Base-by-base conservation (phyloP, 345 rosid genomes). In the Laguncularia racemosa region DNA sequence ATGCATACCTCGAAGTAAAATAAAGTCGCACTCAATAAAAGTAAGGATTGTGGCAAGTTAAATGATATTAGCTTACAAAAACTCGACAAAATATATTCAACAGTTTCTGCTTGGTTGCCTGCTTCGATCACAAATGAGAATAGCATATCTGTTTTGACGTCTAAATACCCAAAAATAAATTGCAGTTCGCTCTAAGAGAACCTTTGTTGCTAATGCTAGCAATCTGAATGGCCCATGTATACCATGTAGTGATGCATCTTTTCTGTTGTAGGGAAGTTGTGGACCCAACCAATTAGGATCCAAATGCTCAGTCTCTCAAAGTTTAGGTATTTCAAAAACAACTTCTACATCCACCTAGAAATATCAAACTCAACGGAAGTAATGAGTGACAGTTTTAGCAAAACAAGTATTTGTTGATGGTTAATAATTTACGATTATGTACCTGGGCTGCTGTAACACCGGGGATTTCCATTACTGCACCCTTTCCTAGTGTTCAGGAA, bases 181-280 rank as follows among this genome's bases (percentile, higher is more conserved):
- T 0, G 86, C 83, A 6, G 89, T 86, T 48, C 63, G 72, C 65
- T 89, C 97, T 59, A 71, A 47, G n/a, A 79, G 67, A 18, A 59
- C 71, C 57, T 76, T 48, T 0, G 95, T 72, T 2, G 83, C 85
- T 43, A 86, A 50, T 13, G 78, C 79, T 55, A 80, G 47, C 13
- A 89, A 63, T 48, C 91, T 89, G 46, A 89, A 84, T 48, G 91
- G 89, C 40, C 95, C 91, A 12, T 84, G 52, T n/a, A 73, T 74
- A 2, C 89, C 76, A 3, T 20, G 59, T 17, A 61, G 70, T 0
- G 60, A 64, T 5, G 81, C 79, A 69, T 80, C 71, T 67, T 57
- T 78, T 20, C 44, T 28, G 11, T 69, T 71, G 21, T 95, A 89
- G 0, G 86, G 76, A 21, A 61, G 56, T 54, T 62, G 76, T 1